Conservation (phyloP, 2,329 filamentous ascomycete genomes). For the Saccharata proteae region DNA sequence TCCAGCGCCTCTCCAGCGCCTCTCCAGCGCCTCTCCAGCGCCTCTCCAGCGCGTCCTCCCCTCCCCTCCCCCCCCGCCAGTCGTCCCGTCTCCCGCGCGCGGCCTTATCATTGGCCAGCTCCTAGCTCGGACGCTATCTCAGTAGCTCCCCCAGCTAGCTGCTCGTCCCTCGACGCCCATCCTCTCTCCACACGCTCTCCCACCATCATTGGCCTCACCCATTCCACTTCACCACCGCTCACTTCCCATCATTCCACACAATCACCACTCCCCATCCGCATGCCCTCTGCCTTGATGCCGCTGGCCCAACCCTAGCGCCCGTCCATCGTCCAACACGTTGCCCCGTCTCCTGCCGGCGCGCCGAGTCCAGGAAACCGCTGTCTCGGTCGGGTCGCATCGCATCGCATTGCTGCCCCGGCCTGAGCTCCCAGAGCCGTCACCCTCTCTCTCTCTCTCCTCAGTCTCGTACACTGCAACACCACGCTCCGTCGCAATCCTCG, state of each 20-base stretch:
- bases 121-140: conserved; percentile 6
- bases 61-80: no score
- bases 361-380: conserved; percentile 3
- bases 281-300: conserved; percentile 3
- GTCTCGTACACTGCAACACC: no score
- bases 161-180: conserved; percentile 6
- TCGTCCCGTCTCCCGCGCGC: no score
- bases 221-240: conserved; percentile 1
- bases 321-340: background rate
- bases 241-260: background rate
- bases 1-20: no score
- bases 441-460: no score
- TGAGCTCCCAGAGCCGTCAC: no score
- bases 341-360: background rate
- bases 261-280: background rate
- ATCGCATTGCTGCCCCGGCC: no score
- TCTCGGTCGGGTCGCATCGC: conserved; percentile 8
- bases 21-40: no score
- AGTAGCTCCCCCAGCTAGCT: no score
- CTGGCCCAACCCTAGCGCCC: conserved; percentile 6
- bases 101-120: conserved; percentile 1
- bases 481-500: no score
- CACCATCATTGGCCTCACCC: background rate
- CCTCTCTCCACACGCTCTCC: conserved; percentile 7
- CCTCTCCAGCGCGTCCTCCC: conserved; percentile 4